Evolutionary conservation across 257 asterid species (phyloP).

Genomic region (Apocynum venetum): DNA sequence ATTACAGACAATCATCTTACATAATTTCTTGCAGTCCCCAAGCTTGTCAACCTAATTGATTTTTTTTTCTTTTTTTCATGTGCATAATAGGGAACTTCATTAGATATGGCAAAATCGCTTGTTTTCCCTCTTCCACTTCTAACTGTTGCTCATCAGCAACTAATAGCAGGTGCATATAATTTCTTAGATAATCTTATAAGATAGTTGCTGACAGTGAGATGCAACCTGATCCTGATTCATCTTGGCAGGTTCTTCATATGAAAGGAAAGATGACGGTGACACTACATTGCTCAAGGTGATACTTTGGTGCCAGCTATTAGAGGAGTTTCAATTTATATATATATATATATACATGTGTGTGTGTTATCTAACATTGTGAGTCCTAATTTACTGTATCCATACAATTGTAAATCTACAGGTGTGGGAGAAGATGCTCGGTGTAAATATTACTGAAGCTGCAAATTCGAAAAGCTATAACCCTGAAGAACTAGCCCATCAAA

Average conservation of each 20-base stretch:
- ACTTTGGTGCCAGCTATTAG: conserved; percentile 2
- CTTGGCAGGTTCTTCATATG: conserved; percentile 58
- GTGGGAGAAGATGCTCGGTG: conserved; percentile 81
- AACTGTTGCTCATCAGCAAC: conserved; percentile 86
- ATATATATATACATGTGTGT: neutral
- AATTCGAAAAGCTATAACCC: conserved; percentile 65
- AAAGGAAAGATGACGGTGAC: conserved; percentile 38
- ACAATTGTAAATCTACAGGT: conserved; percentile 43
- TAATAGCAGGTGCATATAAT: conserved; percentile 66
- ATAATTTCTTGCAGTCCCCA: neutral
- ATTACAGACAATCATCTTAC: neutral
- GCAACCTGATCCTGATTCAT: conserved; percentile 17
- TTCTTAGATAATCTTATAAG: conserved; percentile 9
- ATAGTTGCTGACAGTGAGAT: conserved; percentile 6
- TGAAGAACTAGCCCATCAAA: conserved; percentile 61
- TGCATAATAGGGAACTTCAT: conserved; percentile 52
- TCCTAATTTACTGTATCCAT: conserved; percentile 17
- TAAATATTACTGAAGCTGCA: conserved; percentile 58
- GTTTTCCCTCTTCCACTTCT: conserved; percentile 77
- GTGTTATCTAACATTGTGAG: neutral
- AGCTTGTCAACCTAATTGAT: conserved; percentile 13
- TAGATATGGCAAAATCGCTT: conserved; percentile 69
- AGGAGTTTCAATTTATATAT: conserved; percentile 18
- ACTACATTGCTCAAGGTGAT: conserved; percentile 55
- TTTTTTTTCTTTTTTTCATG: conserved; percentile 10